Evolutionary conservation across 2,329 filamentous ascomycete species (phyloP).

Genomic region (Lojkania enalia): DNA sequence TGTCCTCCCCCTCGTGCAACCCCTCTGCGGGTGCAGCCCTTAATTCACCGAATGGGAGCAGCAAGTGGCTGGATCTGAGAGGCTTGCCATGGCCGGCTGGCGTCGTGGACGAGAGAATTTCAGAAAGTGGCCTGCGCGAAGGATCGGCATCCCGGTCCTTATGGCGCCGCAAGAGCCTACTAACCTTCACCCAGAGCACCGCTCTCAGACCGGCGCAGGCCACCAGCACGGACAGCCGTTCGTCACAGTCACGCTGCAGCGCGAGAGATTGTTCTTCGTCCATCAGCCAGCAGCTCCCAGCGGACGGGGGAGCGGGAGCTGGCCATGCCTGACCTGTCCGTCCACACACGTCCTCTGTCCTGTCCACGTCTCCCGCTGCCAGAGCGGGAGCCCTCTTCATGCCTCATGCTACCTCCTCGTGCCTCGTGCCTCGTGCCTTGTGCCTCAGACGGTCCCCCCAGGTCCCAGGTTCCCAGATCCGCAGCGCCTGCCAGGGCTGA

Average conservation of each 20-base stretch:
- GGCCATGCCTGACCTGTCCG: too few relatives aligned
- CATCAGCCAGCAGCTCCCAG: too few relatives aligned
- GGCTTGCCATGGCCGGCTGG: conserved; percentile 4
- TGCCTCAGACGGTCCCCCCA: too few relatives aligned
- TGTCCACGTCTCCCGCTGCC: too few relatives aligned
- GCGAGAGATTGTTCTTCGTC: conserved; percentile 4
- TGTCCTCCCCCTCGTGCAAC: neutral
- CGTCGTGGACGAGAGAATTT: conserved; percentile 4
- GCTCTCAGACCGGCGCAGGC: neutral
- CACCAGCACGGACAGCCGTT: conserved; percentile 33
- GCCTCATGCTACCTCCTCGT: too few relatives aligned
- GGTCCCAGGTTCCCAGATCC: too few relatives aligned
- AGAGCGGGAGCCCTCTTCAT: too few relatives aligned
- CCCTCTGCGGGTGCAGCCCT: too few relatives aligned
- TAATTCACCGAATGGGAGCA: conserved; percentile 28
- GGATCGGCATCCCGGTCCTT: conserved; percentile 31
- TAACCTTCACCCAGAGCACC: conserved; percentile 8
- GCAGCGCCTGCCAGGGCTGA: neutral
- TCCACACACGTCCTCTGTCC: too few relatives aligned
- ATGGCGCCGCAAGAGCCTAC: conserved; percentile 12
- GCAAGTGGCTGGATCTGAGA: conserved; percentile 17
- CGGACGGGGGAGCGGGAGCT: too few relatives aligned
- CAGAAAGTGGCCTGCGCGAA: conserved; percentile 27
- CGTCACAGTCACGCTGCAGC: conserved; percentile 16
- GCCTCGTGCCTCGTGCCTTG: too few relatives aligned